Percentiles rank a stretch among this genome's conserved stretches.
Conservation (phyloP, 1,284 basidiomycete species). For the Leccinum ponderosum region DNA sequence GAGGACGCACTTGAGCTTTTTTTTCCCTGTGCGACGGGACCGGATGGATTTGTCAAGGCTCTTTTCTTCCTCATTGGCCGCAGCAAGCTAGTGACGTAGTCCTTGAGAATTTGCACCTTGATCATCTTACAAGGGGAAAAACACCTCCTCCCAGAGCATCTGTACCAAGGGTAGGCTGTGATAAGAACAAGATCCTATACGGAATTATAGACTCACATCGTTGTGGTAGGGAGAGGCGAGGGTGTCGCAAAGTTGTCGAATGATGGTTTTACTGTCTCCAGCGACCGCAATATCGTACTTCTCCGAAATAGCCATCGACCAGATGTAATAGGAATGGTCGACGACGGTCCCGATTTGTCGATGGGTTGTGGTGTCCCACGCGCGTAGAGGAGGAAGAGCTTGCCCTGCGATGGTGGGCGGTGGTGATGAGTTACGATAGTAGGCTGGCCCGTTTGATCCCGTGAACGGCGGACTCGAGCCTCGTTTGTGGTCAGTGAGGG, state of each 20-base stretch:
- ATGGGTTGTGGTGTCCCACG: not conserved
- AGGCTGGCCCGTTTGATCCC: no score
- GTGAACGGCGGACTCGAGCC: no score
- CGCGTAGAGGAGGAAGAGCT: no score
- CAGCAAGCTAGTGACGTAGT: not conserved
- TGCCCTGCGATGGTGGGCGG: no score
- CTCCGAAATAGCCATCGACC: not conserved
- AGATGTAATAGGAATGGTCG: not conserved
- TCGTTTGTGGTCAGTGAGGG: no score
- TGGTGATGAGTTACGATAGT: no score
- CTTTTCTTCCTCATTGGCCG: not conserved
- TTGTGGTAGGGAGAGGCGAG: not conserved
- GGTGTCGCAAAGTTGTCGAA: not conserved
- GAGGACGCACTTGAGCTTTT: not conserved
- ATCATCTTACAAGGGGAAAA: not conserved
- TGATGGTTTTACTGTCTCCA: not conserved
- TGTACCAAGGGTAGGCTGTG: not conserved
- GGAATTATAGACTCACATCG: not conserved
- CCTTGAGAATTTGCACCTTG: not conserved
- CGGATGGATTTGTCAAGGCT: not conserved
- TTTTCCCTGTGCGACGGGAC: not conserved
- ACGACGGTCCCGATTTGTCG: not conserved
- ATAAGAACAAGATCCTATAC: not conserved
- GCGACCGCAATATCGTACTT: not conserved
- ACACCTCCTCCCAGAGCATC: not conserved